These are phyloP conservation scores for Macrophomina pseudophaseolina DNA, from an alignment of 2,329 filamentous ascomycete genomes.

Conservation along the genomic window DNA sequence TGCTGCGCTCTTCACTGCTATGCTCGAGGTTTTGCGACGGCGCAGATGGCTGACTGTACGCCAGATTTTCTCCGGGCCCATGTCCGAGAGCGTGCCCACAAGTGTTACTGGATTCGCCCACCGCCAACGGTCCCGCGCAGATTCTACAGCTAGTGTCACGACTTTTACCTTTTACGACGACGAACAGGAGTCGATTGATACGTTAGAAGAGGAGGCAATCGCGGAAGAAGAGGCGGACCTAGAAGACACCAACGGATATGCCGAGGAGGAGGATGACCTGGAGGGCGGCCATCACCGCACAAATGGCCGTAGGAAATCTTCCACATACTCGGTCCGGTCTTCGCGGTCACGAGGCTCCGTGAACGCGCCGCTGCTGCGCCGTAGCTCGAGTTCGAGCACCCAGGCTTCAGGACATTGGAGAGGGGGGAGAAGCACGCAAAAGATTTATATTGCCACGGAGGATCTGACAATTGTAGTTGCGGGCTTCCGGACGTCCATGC, in stretches of 20 bases:
- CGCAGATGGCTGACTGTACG: conserved; percentile 28
- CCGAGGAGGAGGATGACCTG: conserved; percentile 58
- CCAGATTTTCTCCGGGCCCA: conserved; percentile 83
- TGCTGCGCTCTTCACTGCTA: not conserved
- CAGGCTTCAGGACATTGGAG: conserved; percentile 63
- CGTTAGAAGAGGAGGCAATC: conserved; percentile 40
- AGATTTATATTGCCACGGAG: conserved; percentile 90
- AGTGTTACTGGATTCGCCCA: conserved; percentile 92
- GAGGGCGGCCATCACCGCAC: conserved; percentile 45
- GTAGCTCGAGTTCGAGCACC: conserved; percentile 73
- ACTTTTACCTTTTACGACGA: conserved; percentile 88
- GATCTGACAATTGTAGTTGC: conserved; percentile 93
- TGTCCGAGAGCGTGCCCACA: conserved; percentile 94
- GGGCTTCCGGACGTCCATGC: conserved; percentile 78
- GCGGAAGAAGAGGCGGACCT: conserved; percentile 21
- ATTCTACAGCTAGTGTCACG: conserved; percentile 84
- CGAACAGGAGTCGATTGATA: conserved; percentile 63
- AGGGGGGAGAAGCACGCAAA: conserved; percentile 76
- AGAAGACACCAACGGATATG: conserved; percentile 32
- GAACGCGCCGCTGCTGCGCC: conserved; percentile 69
- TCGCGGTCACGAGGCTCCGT: conserved; percentile 54
- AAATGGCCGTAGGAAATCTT: conserved; percentile 66
- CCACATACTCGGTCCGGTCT: conserved; percentile 62
- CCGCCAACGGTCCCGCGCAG: conserved; percentile 72
- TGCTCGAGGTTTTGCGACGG: not conserved